Evolutionary conservation across 331 rosid genomes (phyloP).

Genomic region (Rosa hybrid): DNA sequence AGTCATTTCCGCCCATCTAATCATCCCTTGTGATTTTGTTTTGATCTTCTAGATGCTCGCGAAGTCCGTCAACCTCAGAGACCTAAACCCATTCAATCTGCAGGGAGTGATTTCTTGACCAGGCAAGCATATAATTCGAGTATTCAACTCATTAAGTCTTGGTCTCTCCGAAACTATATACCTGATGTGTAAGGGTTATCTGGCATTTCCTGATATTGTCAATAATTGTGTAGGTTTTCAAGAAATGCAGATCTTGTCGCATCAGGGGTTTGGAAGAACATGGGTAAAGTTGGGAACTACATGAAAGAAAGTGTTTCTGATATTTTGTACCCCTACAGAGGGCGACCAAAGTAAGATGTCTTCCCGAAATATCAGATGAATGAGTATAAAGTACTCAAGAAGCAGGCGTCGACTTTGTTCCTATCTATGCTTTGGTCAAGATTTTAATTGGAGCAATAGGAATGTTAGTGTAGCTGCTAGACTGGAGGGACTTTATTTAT

Average conservation of each 20-base stretch:
- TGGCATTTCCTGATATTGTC: not conserved
- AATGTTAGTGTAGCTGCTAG: not conserved
- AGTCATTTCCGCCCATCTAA: not conserved
- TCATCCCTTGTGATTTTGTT: not conserved
- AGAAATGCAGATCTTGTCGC: constrained; percentile 28
- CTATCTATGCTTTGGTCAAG: not conserved
- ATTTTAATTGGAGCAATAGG: not conserved
- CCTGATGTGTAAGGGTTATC: not conserved
- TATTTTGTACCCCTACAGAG: not conserved
- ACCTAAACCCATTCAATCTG: not conserved
- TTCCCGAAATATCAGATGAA: not conserved
- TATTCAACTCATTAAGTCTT: not conserved
- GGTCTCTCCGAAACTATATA: not conserved
- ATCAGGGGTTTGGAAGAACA: constrained; percentile 20
- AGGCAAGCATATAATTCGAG: constrained; percentile 13
- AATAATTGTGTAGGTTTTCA: constrained; percentile 10
- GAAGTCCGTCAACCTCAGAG: constrained; percentile 17
- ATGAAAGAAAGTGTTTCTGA: constrained; percentile 2
- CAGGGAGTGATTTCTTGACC: constrained; percentile 10
- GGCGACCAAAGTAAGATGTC: constrained; percentile 15
- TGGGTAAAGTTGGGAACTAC: constrained; percentile 23
- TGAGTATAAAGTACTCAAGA: not conserved
- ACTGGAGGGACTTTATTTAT: not conserved
- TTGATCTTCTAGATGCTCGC: constrained; percentile 2
- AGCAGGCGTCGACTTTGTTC: not conserved